phyloP scores from a whole-genome alignment of 805 yeast species.

The Metschnikowia cubensis region DNA sequence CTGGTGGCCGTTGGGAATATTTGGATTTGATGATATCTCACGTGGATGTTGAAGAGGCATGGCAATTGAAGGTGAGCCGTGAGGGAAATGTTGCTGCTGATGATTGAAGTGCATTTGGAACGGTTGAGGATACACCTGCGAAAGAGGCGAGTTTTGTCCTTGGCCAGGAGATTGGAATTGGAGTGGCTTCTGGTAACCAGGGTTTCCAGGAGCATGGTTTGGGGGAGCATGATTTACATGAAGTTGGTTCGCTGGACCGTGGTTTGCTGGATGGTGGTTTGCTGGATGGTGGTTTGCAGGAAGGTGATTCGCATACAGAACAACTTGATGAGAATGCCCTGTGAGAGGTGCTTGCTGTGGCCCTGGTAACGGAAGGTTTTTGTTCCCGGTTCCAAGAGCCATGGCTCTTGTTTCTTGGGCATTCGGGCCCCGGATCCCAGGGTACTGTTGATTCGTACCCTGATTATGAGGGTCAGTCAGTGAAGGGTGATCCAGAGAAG shows the following conservation, averaged over 20 bases:
- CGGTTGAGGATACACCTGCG: conserved; percentile 2
- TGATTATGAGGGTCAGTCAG: background rate
- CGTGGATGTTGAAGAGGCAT: background rate
- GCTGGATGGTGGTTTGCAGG: background rate
- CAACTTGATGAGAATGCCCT: background rate
- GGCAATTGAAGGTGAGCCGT: background rate
- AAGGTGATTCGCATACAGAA: background rate
- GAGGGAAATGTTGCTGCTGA: background rate
- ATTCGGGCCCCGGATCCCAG: background rate
- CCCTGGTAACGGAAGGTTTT: background rate
- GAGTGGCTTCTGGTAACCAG: background rate
- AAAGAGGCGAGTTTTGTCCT: conserved; percentile 1
- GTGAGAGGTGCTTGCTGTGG: background rate
- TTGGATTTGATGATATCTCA: background rate
- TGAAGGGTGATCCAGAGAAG: background rate
- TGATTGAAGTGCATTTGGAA: background rate
- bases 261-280: background rate
- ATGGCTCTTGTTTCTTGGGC: background rate
- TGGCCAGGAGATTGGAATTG: background rate
- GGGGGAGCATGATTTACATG: background rate
- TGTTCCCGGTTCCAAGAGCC: background rate
- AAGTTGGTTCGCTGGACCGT: background rate
- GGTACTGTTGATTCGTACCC: background rate
- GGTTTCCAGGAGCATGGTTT: background rate
- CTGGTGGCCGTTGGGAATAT: background rate